Percentiles rank a stretch among this genome's conserved stretches.
phyloP scores from a whole-genome alignment of 257 asterid species.

The Solanum etuberosum region DNA sequence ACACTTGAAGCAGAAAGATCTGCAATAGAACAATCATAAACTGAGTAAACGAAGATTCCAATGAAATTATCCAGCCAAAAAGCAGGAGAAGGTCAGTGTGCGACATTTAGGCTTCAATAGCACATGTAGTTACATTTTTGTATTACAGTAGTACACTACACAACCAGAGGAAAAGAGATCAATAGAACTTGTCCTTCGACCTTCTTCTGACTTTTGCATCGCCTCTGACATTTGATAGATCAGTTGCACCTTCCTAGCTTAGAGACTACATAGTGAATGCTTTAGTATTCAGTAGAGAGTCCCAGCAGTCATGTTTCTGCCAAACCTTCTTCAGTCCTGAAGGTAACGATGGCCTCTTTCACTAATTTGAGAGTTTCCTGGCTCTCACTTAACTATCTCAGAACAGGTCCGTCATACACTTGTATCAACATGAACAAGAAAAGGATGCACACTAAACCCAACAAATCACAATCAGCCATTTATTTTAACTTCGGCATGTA shows the following conservation, averaged over 20 bases:
- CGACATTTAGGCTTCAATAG: not conserved
- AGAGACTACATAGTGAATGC: not conserved
- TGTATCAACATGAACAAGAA: not conserved
- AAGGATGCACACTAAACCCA: not conserved
- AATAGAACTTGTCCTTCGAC: not conserved
- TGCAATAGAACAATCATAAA: conserved; percentile 15
- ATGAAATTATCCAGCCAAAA: not conserved
- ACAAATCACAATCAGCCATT: not conserved
- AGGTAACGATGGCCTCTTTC: not conserved
- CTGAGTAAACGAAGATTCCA: not conserved
- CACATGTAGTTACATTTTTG: not conserved
- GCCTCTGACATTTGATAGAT: not conserved
- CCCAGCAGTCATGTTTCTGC: not conserved
- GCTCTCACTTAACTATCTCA: not conserved
- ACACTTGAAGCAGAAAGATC: conserved; percentile 74
- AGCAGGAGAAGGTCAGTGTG: not conserved
- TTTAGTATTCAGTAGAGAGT: not conserved
- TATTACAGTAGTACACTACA: not conserved
- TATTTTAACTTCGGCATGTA: not conserved
- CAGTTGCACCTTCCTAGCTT: not conserved
- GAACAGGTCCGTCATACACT: not conserved
- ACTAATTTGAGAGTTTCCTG: not conserved
- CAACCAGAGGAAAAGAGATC: not conserved
- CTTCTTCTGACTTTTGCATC: not conserved
- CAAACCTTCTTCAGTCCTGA: not conserved